Evolutionary conservation across 202 grass and related monocot species (phyloP).

Genomic region (Zizania palustris): DNA sequence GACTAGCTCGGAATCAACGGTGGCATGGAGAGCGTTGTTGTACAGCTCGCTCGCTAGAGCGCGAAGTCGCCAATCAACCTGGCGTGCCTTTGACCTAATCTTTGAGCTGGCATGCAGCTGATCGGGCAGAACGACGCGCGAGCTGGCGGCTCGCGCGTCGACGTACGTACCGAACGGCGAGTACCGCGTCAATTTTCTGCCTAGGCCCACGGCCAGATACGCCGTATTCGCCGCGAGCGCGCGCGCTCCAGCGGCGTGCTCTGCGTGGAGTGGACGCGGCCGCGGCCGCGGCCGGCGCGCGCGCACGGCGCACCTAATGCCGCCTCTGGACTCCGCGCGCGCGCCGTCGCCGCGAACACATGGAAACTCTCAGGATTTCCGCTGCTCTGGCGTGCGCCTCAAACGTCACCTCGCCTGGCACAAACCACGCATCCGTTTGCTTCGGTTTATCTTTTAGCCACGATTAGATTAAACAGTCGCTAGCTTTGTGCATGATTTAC

Average conservation of each 20-base stretch:
- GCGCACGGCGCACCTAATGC: not conserved
- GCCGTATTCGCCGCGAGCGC: not conserved
- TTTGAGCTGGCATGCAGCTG: slow-evolving; percentile 16
- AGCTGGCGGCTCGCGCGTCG: too few species aligned
- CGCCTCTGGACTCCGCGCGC: not conserved
- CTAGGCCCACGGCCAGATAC: not conserved
- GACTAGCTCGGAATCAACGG: not conserved
- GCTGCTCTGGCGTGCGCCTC: not conserved
- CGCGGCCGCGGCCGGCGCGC: not conserved
- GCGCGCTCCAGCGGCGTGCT: not conserved
- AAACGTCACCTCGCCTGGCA: not conserved
- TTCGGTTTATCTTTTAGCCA: not conserved
- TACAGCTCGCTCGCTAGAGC: not conserved
- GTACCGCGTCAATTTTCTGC: slow-evolving; percentile 33
- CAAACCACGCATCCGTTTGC: not conserved
- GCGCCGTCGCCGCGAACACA: not conserved
- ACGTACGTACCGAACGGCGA: slow-evolving; percentile 33
- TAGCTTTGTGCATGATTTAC: not conserved
- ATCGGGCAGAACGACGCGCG: not conserved
- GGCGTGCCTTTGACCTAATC: slow-evolving; percentile 19
- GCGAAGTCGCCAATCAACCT: not conserved
- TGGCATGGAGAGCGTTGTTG: not conserved
- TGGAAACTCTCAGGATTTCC: not conserved
- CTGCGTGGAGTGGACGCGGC: not conserved
- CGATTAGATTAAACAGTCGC: not conserved